These are phyloP conservation scores for Solanum bulbocastanum DNA, from an alignment of 257 asterid species.

Conservation along the genomic window DNA sequence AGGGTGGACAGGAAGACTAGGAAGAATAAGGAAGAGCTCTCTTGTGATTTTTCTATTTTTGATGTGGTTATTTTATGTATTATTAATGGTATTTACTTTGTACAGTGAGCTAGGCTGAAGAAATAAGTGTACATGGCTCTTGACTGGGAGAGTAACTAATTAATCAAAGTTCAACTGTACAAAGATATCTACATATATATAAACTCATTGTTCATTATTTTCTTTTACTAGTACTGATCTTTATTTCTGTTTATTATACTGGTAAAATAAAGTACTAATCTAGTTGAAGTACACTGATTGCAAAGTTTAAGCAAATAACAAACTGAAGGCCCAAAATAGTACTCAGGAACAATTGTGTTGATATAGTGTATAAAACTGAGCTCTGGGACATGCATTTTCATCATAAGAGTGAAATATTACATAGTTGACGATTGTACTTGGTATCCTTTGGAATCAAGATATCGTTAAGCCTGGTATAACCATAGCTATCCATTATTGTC, in stretches of 20 bases:
- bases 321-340: neutral
- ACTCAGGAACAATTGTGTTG: neutral
- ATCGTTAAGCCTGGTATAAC: neutral
- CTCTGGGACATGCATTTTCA: neutral
- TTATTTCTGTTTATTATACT: neutral
- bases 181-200: neutral
- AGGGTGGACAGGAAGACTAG: neutral
- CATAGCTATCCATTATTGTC: neutral
- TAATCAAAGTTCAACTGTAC: neutral
- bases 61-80: neutral
- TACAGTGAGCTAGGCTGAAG: neutral
- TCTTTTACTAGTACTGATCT: neutral
- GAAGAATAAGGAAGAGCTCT: neutral
- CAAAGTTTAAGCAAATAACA: neutral
- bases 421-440: neutral
- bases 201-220: neutral
- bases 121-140: neutral
- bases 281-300: neutral
- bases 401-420: neutral
- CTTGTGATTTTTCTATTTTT: neutral
- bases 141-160: neutral
- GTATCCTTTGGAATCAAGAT: neutral
- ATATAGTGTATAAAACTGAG: neutral
- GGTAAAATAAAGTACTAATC: neutral
- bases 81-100: neutral